These are phyloP conservation scores for Xylaria sp. DNA, from an alignment of 2,329 filamentous ascomycete genomes.

Conservation along the genomic window DNA sequence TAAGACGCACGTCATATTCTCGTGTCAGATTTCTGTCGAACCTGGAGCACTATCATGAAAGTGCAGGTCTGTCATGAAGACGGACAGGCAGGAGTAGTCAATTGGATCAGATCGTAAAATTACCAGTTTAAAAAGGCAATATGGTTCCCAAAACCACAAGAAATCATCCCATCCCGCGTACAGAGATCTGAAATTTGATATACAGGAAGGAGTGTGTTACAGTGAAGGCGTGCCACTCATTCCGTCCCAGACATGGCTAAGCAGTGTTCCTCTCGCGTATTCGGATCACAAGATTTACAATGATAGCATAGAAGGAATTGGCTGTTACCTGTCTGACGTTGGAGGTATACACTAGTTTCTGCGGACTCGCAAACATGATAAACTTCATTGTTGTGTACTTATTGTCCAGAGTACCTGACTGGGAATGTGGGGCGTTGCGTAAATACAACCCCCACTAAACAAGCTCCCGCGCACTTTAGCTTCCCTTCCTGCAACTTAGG, in stretches of 20 bases:
- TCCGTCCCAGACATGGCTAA: not conserved
- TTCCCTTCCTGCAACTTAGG: not conserved
- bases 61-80: not conserved
- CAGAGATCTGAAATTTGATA: not conserved
- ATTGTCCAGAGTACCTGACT: not conserved
- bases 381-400: no score
- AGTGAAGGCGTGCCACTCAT: no score
- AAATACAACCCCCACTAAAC: not conserved
- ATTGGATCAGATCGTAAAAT: no score
- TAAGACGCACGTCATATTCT: not conserved
- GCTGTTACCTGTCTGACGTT: no score
- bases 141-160: not conserved
- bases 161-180: not conserved
- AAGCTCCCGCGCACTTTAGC: slow-evolving; percentile 11
- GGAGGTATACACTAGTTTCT: not conserved
- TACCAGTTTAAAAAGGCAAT: no score
- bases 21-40: not conserved
- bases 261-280: not conserved
- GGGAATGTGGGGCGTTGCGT: slow-evolving; percentile 3
- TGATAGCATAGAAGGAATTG: no score
- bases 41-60: not conserved
- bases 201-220: not conserved
- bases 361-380: no score
- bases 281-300: not conserved
- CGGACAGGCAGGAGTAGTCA: not conserved